Evolutionary conservation across 495 filamentous ascomycete species (phyloP).

Genomic region (Aspergillus sclerotioniger): DNA sequence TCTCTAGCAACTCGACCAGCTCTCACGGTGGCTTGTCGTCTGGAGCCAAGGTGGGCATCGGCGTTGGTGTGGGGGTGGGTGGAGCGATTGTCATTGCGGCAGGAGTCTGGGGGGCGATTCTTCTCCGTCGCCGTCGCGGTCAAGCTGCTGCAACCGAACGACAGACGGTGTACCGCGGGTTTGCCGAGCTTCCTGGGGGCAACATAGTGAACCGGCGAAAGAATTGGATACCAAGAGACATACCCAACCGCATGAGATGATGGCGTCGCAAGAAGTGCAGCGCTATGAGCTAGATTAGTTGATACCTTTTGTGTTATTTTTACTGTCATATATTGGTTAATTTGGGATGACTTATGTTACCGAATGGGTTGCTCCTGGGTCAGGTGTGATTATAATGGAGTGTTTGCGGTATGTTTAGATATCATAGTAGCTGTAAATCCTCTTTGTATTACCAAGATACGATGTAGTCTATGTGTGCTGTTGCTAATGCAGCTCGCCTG

Average conservation of each 20-base stretch:
- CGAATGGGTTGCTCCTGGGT: no score
- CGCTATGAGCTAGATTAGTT: neutral
- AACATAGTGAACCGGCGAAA: neutral
- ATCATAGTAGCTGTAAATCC: no score
- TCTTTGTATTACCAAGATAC: no score
- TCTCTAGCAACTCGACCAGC: neutral
- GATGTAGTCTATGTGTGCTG: no score
- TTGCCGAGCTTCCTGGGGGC: neutral
- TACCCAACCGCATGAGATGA: neutral
- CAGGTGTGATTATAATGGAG: no score
- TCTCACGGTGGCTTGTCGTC: constrained; percentile 1
- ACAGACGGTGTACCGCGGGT: neutral
- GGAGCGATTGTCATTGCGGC: constrained; percentile 10
- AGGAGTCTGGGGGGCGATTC: constrained; percentile 1
- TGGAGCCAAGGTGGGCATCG: constrained; percentile 13
- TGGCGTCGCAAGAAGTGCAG: neutral
- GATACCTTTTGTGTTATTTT: no score
- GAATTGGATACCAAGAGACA: neutral
- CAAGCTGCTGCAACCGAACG: neutral
- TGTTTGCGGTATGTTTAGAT: no score
- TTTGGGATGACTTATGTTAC: no score
- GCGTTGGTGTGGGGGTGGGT: constrained; percentile 10
- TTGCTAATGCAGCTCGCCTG: no score
- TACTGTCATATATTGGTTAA: no score
- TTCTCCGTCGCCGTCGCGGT: neutral